Base-by-base conservation (phyloP, 768 basidiomycete species). In the Termitomyces sp. region DNA sequence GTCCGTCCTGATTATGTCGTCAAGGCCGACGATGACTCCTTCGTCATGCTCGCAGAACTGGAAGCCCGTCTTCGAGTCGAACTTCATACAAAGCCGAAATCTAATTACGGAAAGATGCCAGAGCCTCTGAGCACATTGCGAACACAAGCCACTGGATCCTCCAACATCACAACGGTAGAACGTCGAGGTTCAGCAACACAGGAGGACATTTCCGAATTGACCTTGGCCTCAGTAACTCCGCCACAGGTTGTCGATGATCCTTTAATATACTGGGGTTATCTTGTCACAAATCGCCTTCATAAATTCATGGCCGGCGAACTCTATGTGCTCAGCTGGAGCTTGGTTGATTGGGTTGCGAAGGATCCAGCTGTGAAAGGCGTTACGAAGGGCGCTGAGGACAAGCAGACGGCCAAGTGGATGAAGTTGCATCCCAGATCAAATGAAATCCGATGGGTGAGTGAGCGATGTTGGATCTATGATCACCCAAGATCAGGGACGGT, bases 381-480 rank as follows among this genome's bases (percentile, higher is more conserved):
- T 65, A 85, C 81, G 3, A 81, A 79, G 54, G 95, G 95, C 12
- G 87, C 90, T 0, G 95, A 98, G 76, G 95, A 98, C 72, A 94
- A 97, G 71, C 88, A 92, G 64, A 90, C 90, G 5, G 86, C 93
- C 8, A 90, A 85, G 61, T 98, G 95, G 95, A 93, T 98, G 84
- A 78, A 81, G 20, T 66, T 86, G 53, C 95, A 97, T 73, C 94
- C 95, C 0, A 82, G 80, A 44, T 83, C 88, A 14, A 72, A 79
- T 29, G 81, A 88, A 63, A 83, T 99, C 41, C 83, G 92, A 44
- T 98, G 96, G 95, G 79, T 81, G 32, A 87, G 90, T 63, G 95
- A 99, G 67, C 83, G 88, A 27, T 98, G 96, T 72, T 96, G 93
- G 92, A 92, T 99, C 62, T 98, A 99, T 71, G 95, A 99, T 68